These are phyloP conservation scores for Heimioporus retisporus DNA, from an alignment of 1,284 basidiomycete species.

Conservation along the genomic window DNA sequence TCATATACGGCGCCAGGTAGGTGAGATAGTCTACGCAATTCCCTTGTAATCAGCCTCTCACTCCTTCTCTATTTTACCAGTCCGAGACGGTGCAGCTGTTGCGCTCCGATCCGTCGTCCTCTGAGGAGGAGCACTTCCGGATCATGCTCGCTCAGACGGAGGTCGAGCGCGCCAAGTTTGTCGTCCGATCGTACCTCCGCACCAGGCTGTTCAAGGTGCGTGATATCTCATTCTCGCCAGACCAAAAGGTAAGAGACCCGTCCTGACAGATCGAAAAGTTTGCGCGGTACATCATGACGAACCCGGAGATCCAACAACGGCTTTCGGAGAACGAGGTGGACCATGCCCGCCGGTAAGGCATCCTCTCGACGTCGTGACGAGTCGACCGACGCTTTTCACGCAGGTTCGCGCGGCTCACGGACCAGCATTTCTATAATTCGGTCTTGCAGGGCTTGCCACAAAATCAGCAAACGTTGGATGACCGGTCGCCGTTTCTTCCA, in stretches of 20 bases:
- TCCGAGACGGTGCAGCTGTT: constrained; percentile 75
- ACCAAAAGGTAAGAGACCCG: neutral
- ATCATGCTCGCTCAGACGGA: constrained; percentile 94
- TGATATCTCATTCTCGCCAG: neutral
- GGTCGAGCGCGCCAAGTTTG: constrained; percentile 92
- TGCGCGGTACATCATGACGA: constrained; percentile 79
- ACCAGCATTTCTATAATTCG: constrained; percentile 77
- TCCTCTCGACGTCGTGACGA: neutral
- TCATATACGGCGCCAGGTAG: constrained; percentile 88
- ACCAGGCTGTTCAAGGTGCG: constrained; percentile 86
- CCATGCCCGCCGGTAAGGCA: constrained; percentile 75
- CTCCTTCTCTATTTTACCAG: constrained; percentile 41
- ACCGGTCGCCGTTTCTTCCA: constrained; percentile 74
- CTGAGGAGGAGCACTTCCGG: constrained; percentile 92
- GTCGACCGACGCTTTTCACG: constrained; percentile 4
- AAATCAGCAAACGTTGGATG: constrained; percentile 79
- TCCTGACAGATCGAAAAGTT: constrained; percentile 84
- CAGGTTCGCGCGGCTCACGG: constrained; percentile 80
- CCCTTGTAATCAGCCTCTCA: neutral
- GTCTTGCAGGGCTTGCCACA: constrained; percentile 86
- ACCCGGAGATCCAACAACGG: constrained; percentile 73
- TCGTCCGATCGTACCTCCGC: constrained; percentile 89
- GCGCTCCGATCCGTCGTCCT: constrained; percentile 81
- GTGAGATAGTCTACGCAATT: constrained; percentile 42
- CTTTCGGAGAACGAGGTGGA: constrained; percentile 84